Evolutionary conservation across 2,329 filamentous ascomycete species (phyloP).

Genomic region (Trichoderma hamatum): DNA sequence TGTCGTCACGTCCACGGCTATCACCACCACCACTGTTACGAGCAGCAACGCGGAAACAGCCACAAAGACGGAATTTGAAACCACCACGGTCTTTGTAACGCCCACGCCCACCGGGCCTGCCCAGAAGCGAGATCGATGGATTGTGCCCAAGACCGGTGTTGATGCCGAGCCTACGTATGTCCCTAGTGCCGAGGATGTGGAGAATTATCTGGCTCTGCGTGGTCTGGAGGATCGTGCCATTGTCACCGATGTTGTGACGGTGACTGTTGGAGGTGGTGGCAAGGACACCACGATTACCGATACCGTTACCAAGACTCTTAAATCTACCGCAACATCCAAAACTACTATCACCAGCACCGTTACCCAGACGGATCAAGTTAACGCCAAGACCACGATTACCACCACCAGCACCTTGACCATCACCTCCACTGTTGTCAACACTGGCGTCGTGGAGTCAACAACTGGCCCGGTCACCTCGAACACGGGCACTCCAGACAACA

Average conservation of each 20-base stretch:
- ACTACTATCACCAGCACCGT: slow-evolving; percentile 37
- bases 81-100: slow-evolving; percentile 38
- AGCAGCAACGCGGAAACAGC: slow-evolving; percentile 41
- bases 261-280: slow-evolving; percentile 38
- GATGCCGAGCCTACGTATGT: slow-evolving; percentile 29
- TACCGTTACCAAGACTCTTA: slow-evolving; percentile 39
- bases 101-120: not conserved
- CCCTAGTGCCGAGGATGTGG: slow-evolving; percentile 18
- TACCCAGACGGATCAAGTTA: slow-evolving; percentile 40
- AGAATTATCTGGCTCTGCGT: slow-evolving; percentile 10
- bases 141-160: slow-evolving; percentile 25
- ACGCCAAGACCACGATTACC: slow-evolving; percentile 45
- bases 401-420: slow-evolving; percentile 43
- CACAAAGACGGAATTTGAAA: slow-evolving; percentile 42
- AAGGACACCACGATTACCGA: slow-evolving; percentile 35
- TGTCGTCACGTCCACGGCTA: slow-evolving; percentile 38
- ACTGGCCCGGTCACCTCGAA: slow-evolving; percentile 31
- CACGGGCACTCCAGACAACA: slow-evolving; percentile 32
- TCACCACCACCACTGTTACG: slow-evolving; percentile 44
- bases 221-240: slow-evolving; percentile 42
- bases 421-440: slow-evolving; percentile 41
- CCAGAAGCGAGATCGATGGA: slow-evolving; percentile 11
- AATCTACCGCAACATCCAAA: slow-evolving; percentile 38
- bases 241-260: slow-evolving; percentile 38
- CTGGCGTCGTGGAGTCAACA: slow-evolving; percentile 37